Percentiles rank a stretch among this genome's conserved stretches.
phyloP scores from a whole-genome alignment of 805 yeast species.

The Zygotorulaspora danielsina region DNA sequence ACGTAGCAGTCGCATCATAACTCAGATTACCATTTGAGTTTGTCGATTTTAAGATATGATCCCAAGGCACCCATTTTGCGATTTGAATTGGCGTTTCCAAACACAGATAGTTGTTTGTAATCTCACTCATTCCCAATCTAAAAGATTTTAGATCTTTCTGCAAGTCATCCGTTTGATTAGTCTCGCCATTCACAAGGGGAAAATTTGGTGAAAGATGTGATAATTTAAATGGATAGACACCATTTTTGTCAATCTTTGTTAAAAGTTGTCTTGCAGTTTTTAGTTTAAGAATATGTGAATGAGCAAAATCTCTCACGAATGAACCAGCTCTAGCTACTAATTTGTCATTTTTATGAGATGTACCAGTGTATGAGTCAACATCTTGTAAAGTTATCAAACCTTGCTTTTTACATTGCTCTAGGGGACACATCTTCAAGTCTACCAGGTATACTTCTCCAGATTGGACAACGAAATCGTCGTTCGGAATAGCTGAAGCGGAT shows the following conservation, averaged over 20 bases:
- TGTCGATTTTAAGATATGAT: slow-evolving; percentile 54
- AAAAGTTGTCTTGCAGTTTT: slow-evolving; percentile 69
- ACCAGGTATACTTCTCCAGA: slow-evolving; percentile 85
- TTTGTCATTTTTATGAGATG: slow-evolving; percentile 49
- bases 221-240: slow-evolving; percentile 90
- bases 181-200: slow-evolving; percentile 48
- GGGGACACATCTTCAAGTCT: slow-evolving; percentile 77
- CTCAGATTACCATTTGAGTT: slow-evolving; percentile 67
- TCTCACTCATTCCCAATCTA: slow-evolving; percentile 75
- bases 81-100: slow-evolving; percentile 67
- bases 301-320: slow-evolving; percentile 82
- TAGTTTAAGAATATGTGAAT: slow-evolving; percentile 69
- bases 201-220: slow-evolving; percentile 60
- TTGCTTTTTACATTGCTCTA: slow-evolving; percentile 47
- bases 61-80: slow-evolving; percentile 70
- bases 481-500: slow-evolving; percentile 60
- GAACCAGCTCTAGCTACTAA: slow-evolving; percentile 64
- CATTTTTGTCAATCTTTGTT: slow-evolving; percentile 63
- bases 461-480: slow-evolving; percentile 64
- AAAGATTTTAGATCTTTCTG: slow-evolving; percentile 55
- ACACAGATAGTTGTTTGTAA: slow-evolving; percentile 72
- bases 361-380: slow-evolving; percentile 60
- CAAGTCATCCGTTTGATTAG: slow-evolving; percentile 40
- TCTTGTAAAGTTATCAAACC: slow-evolving; percentile 69
- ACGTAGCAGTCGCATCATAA: slow-evolving; percentile 55